These are phyloP conservation scores for Lachancea sp. DNA, from an alignment of 805 yeast genomes.

Conservation along the genomic window DNA sequence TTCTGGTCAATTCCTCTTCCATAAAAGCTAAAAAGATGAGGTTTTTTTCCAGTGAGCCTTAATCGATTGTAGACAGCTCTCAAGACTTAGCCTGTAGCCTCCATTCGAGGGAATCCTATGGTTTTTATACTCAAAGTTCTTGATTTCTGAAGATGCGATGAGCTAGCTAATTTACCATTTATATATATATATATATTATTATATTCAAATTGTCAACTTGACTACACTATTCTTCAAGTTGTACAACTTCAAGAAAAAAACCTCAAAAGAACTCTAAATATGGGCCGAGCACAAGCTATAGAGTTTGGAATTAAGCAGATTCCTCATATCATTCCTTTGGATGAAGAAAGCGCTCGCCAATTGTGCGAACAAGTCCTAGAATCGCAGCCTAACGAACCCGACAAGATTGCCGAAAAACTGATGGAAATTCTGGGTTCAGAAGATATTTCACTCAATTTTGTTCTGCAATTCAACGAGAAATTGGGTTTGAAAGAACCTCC, in stretches of 20 bases:
- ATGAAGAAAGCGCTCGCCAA: conserved; percentile 22
- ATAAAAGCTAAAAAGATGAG: not conserved
- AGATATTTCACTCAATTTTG: conserved; percentile 28
- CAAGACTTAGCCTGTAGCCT: too few species aligned
- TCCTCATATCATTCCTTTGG: conserved; percentile 30
- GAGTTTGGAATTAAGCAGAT: conserved; percentile 23
- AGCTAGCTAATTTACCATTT: too few species aligned
- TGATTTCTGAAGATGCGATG: too few species aligned
- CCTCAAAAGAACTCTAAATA: conserved; percentile 1
- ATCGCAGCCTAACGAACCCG: conserved; percentile 16
- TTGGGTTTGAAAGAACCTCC: conserved; percentile 10
- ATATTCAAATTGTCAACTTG: not conserved
- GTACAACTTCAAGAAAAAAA: not conserved
- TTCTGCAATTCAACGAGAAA: conserved; percentile 24
- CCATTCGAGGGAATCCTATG: too few species aligned
- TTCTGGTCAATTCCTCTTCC: not conserved
- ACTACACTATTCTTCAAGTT: not conserved
- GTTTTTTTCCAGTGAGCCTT: not conserved
- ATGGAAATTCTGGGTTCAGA: conserved; percentile 30
- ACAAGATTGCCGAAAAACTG: conserved; percentile 26
- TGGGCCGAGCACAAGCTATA: conserved; percentile 28
- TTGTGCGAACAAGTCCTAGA: conserved; percentile 26
- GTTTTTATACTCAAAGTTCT: too few species aligned
- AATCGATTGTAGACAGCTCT: too few species aligned
- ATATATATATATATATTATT: too few species aligned